Percentiles rank a stretch among this genome's conserved stretches.
Evolutionary conservation across 2,329 filamentous ascomycete genomes (phyloP).

Genomic region (Gnomoniopsis sp.): DNA sequence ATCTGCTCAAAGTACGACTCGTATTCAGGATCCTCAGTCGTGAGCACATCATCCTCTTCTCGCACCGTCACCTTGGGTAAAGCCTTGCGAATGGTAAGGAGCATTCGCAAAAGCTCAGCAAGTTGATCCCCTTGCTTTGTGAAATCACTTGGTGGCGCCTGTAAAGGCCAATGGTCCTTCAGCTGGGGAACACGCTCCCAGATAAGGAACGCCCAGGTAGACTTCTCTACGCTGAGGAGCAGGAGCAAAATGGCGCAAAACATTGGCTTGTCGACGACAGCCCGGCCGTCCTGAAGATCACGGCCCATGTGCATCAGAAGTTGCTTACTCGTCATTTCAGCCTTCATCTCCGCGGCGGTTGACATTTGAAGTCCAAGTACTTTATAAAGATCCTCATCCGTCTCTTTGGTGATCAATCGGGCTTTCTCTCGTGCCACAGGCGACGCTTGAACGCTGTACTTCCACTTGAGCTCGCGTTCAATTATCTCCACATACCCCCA

Average conservation of each 20-base stretch:
- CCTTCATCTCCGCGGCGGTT: slow-evolving; percentile 62
- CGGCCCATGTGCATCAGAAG: slow-evolving; percentile 60
- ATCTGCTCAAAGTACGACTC: slow-evolving; percentile 53
- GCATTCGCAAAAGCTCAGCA: slow-evolving; percentile 57
- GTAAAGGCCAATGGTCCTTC: slow-evolving; percentile 58
- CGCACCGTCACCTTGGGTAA: slow-evolving; percentile 49
- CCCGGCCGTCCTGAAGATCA: slow-evolving; percentile 58
- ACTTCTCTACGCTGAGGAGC: slow-evolving; percentile 64
- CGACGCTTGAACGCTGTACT: slow-evolving; percentile 46
- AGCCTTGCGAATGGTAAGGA: slow-evolving; percentile 57
- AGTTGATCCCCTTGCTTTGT: slow-evolving; percentile 58
- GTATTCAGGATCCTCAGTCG: slow-evolving; percentile 45
- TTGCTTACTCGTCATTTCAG: slow-evolving; percentile 54
- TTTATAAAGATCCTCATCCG: slow-evolving; percentile 55
- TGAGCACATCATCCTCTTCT: slow-evolving; percentile 45
- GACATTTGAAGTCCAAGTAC: slow-evolving; percentile 63
- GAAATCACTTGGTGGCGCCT: slow-evolving; percentile 53
- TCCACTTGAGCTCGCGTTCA: slow-evolving; percentile 62
- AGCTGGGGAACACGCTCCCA: slow-evolving; percentile 57
- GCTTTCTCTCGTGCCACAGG: slow-evolving; percentile 35
- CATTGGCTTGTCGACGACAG: slow-evolving; percentile 56
- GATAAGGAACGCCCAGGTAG: slow-evolving; percentile 65
- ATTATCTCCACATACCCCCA: slow-evolving; percentile 65
- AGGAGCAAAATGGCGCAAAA: slow-evolving; percentile 61
- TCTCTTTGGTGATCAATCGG: slow-evolving; percentile 49